A percentile compares a stretch with the other conserved stretches of the same genome.
phyloP scores from a whole-genome alignment of 441 rosid genomes.

The Flueggea neowawraea region DNA sequence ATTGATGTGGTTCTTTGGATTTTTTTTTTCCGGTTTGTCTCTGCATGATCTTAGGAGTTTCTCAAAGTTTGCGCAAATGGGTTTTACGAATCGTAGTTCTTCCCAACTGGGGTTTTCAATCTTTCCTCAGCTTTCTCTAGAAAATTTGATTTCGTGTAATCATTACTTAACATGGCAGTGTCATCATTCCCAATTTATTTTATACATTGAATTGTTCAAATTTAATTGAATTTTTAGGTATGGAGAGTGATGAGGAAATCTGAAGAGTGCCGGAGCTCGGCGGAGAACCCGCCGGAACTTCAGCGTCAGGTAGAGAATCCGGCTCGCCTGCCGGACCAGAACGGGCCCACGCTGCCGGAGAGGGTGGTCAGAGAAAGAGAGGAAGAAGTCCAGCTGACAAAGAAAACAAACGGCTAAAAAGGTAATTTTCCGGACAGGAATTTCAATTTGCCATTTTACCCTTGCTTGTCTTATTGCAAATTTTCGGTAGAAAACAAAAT shows the following conservation, averaged over 20 bases:
- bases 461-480: not conserved
- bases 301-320: constrained; percentile 39
- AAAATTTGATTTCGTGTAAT: not conserved
- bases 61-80: no score
- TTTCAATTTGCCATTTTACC: no score
- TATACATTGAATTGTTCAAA: no score
- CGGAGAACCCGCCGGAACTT: constrained; percentile 52
- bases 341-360: constrained; percentile 44
- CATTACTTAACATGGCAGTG: not conserved
- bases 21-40: no score
- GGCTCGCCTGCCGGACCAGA: constrained; percentile 41
- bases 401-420: constrained; percentile 84
- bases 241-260: constrained; percentile 98
- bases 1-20: no score
- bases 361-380: constrained; percentile 59
- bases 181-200: not conserved
- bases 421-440: constrained; percentile 31
- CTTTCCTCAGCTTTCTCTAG: constrained; percentile 11
- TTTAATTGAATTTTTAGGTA: constrained; percentile 31
- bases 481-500: not conserved
- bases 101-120: constrained; percentile 13
- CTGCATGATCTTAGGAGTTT: no score
- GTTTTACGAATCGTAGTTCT: constrained; percentile 9
- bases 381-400: constrained; percentile 92
- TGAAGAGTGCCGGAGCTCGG: constrained; percentile 92